phyloP scores from a whole-genome alignment of 73 alveolate species.

The Paramecium octaurelia region DNA sequence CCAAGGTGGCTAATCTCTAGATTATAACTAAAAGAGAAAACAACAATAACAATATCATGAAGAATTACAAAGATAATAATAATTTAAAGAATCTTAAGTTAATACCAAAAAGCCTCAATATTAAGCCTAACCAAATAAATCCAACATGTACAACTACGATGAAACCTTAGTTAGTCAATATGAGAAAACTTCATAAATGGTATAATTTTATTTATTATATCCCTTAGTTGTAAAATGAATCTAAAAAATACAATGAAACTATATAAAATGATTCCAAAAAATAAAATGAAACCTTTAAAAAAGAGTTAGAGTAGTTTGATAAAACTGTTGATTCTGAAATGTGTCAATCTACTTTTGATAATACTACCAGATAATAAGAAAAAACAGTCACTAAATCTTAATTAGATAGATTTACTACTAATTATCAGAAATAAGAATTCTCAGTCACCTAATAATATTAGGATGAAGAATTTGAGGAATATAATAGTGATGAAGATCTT shows the following conservation, averaged over 20 bases:
- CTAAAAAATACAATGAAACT: not conserved
- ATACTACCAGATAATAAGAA: not conserved
- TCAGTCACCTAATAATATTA: conserved; percentile 28
- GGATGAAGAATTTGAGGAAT: conserved; percentile 44
- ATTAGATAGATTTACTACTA: conserved; percentile 10
- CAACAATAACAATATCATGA: not conserved
- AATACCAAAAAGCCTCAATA: not conserved
- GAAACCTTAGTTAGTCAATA: not conserved
- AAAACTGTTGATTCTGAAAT: conserved; percentile 31
- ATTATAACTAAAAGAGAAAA: not conserved
- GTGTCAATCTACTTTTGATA: not conserved
- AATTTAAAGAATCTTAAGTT: not conserved
- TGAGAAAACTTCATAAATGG: conserved; percentile 15
- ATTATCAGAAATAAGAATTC: not conserved
- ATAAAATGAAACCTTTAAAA: not conserved
- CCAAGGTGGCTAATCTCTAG: not conserved
- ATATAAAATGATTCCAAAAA: not conserved
- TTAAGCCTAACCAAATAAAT: not conserved
- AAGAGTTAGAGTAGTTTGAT: not conserved
- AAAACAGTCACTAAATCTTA: not conserved
- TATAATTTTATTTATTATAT: not conserved
- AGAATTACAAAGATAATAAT: not conserved
- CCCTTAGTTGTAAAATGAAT: not conserved
- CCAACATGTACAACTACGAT: not conserved
- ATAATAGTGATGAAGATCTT: conserved; percentile 35